A percentile compares a stretch with the other conserved stretches of the same genome.
Evolutionary conservation across 306 rosid species (phyloP).

Genomic region (Citrullus mucosospermus): DNA sequence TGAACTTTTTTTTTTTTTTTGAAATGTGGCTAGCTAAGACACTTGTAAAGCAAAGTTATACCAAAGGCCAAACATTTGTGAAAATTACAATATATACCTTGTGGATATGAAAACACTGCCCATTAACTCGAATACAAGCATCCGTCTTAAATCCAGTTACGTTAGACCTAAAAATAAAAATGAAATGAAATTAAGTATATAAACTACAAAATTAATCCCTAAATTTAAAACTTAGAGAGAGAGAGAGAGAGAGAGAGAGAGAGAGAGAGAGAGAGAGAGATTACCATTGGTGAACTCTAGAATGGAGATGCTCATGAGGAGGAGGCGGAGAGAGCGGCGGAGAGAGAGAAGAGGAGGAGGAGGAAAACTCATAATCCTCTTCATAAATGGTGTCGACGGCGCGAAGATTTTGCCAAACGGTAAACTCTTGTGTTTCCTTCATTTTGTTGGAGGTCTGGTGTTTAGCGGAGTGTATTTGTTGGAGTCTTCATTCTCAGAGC

Average conservation of each 20-base stretch:
- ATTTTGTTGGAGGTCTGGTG: not conserved
- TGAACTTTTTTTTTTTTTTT: too few relatives aligned
- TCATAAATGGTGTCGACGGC: slow-evolving; percentile 72
- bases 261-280: not conserved
- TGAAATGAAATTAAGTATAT: not conserved
- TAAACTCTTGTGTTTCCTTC: not conserved
- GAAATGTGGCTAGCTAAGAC: too few relatives aligned
- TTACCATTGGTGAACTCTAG: slow-evolving; percentile 50
- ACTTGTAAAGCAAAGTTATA: not conserved
- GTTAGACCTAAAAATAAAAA: slow-evolving; percentile 29
- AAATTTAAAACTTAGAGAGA: too few relatives aligned
- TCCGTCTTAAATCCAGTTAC: slow-evolving; percentile 40
- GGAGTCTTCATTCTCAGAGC: not conserved
- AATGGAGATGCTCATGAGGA: slow-evolving; percentile 15
- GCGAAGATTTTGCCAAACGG: slow-evolving; percentile 39
- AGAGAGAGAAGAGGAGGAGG: slow-evolving; percentile 57
- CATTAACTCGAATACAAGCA: slow-evolving; percentile 40
- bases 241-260: not conserved
- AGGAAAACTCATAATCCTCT: slow-evolving; percentile 50
- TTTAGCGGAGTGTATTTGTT: not conserved
- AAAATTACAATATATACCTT: slow-evolving; percentile 30
- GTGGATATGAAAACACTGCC: slow-evolving; percentile 66
- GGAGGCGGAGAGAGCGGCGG: slow-evolving; percentile 31
- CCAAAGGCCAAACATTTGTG: not conserved
- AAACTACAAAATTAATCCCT: not conserved